A percentile compares a stretch with the other conserved stretches of the same genome.
phyloP scores from a whole-genome alignment of 2,329 filamentous ascomycete genomes.

The Penicillium freii region DNA sequence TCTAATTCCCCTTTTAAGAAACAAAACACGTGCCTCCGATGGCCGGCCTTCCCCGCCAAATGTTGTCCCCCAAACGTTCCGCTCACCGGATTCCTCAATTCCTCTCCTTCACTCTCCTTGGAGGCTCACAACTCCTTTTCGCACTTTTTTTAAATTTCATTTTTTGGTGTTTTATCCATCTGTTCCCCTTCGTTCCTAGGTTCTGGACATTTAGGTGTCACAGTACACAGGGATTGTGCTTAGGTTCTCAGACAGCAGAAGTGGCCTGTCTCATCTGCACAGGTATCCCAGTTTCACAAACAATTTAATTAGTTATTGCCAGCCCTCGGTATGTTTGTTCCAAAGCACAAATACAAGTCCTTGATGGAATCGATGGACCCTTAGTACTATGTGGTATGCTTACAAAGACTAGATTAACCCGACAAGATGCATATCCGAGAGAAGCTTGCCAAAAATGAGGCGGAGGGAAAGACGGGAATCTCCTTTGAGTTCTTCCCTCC shows the following conservation, averaged over 20 bases:
- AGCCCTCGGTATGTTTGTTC: conserved; percentile 3
- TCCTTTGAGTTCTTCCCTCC: conserved; percentile 99
- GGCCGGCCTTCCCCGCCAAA: conserved; percentile 28
- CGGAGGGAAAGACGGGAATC: conserved; percentile 79
- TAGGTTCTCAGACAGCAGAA: conserved; percentile 6
- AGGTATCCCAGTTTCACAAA: conserved; percentile 12
- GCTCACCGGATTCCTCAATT: conserved; percentile 12
- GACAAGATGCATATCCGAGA: conserved; percentile 88
- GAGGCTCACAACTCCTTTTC: conserved; percentile 10
- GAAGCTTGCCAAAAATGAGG: conserved; percentile 80
- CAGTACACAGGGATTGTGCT: conserved; percentile 10
- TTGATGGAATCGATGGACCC: not conserved
- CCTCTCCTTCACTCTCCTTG: conserved; percentile 11
- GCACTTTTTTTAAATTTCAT: not conserved
- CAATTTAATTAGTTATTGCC: conserved; percentile 1
- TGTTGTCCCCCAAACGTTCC: conserved; percentile 10
- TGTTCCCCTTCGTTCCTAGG: conserved; percentile 1
- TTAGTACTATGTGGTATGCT: not conserved
- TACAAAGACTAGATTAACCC: conserved; percentile 15
- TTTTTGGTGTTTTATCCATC: conserved; percentile 5
- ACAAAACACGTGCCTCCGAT: conserved; percentile 34
- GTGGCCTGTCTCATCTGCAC: conserved; percentile 11
- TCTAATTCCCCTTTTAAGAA: not conserved
- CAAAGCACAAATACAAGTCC: not conserved
- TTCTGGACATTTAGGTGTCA: conserved; percentile 9